phyloP scores from a whole-genome alignment of 2,329 filamentous ascomycete genomes.

The Colletotrichum australisinense region DNA sequence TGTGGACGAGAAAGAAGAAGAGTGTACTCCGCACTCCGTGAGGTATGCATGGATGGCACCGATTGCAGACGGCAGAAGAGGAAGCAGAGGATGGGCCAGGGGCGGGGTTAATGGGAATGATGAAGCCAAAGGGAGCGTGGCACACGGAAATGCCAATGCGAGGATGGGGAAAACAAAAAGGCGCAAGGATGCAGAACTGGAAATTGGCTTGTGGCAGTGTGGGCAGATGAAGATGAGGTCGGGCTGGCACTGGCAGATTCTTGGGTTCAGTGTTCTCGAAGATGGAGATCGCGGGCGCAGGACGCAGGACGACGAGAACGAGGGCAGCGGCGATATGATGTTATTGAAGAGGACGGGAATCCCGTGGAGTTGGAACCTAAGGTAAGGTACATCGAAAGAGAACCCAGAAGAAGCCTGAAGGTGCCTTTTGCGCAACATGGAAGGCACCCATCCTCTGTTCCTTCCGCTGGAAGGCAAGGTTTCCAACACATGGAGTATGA shows the following conservation, averaged over 20 bases:
- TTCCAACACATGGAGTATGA: no score
- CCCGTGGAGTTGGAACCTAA: not conserved
- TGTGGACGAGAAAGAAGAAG: not conserved
- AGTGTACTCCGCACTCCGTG: not conserved
- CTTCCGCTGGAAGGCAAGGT: not conserved
- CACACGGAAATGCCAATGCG: conserved; percentile 28
- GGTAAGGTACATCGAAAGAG: no score
- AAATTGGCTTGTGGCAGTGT: not conserved
- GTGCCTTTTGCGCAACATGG: no score
- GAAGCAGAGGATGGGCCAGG: not conserved
- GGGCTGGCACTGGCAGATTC: not conserved
- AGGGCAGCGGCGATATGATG: not conserved
- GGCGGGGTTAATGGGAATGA: conserved; percentile 12
- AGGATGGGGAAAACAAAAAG: conserved; percentile 30
- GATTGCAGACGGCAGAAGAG: not conserved
- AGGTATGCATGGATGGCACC: not conserved
- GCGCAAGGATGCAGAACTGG: not conserved
- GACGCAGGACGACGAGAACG: not conserved
- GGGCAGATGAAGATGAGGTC: not conserved
- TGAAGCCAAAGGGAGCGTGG: conserved; percentile 19
- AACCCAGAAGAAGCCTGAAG: no score
- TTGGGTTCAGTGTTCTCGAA: not conserved
- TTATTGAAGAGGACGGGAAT: not conserved
- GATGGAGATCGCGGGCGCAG: not conserved
- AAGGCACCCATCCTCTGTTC: not conserved